Conservation (phyloP, 495 filamentous ascomycete species). For the Penicillium robsamsonii region DNA sequence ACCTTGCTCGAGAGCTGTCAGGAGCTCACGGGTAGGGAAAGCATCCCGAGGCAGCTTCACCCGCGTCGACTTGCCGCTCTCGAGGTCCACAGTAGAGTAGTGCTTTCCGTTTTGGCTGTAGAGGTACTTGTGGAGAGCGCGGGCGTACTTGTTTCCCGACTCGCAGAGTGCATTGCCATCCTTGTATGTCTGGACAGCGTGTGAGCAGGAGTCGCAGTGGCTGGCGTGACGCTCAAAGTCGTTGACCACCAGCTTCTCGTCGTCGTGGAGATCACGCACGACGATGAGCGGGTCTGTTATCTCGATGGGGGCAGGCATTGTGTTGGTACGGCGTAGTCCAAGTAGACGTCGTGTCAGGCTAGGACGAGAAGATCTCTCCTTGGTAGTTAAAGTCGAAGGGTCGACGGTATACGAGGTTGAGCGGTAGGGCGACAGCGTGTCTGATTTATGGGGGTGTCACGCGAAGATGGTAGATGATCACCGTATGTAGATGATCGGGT, state of each 20-base stretch:
- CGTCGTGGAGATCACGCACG: constrained; percentile 43
- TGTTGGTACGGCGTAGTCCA: constrained; percentile 27
- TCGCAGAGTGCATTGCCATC: constrained; percentile 45
- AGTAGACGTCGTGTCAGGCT: constrained; percentile 19
- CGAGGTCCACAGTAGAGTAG: constrained; percentile 48
- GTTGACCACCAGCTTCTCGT: constrained; percentile 34
- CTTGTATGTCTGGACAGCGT: constrained; percentile 36
- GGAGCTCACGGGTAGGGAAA: constrained; percentile 38
- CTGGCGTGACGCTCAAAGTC: constrained; percentile 22
- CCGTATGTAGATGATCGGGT: constrained; percentile 7
- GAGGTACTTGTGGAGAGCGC: constrained; percentile 49
- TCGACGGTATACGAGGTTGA: constrained; percentile 28
- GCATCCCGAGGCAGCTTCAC: constrained; percentile 50
- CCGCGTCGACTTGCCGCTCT: constrained; percentile 40
- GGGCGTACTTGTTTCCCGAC: constrained; percentile 46
- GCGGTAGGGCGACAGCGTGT: constrained; percentile 38
- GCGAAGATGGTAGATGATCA: constrained; percentile 19
- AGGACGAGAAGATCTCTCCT: constrained; percentile 22
- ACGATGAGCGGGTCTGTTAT: constrained; percentile 29
- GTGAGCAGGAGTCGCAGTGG: constrained; percentile 43
- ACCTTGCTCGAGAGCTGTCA: constrained; percentile 49
- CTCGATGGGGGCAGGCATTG: constrained; percentile 35
- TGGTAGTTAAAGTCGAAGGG: constrained; percentile 20
- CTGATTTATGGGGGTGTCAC: constrained; percentile 27
- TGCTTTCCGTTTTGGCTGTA: constrained; percentile 48